These are phyloP conservation scores for Claviceps sp. DNA, from an alignment of 2,329 filamentous ascomycete genomes.

Conservation along the genomic window DNA sequence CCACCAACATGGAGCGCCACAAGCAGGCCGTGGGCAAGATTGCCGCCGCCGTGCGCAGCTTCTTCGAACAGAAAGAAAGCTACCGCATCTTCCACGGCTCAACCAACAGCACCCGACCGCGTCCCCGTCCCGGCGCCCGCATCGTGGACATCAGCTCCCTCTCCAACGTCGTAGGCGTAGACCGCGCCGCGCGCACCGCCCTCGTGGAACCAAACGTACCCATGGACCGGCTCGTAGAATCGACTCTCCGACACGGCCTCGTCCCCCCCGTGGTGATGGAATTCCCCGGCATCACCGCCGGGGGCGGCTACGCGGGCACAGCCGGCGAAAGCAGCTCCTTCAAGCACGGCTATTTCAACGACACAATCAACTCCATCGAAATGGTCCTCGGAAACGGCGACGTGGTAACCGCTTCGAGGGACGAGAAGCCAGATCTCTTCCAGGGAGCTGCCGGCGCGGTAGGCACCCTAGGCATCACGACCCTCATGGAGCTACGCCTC, in stretches of 20 bases:
- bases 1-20: constrained; percentile 34
- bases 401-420: constrained; percentile 37
- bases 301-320: constrained; percentile 58
- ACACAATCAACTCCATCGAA: constrained; percentile 49
- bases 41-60: constrained; percentile 31
- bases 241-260: constrained; percentile 49
- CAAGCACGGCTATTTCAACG: constrained; percentile 58
- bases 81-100: constrained; percentile 69
- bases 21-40: constrained; percentile 32
- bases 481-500: constrained; percentile 50
- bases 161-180: constrained; percentile 48
- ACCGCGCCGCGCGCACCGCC: constrained; percentile 40
- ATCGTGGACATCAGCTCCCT: constrained; percentile 52
- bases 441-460: constrained; percentile 51
- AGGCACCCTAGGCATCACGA: constrained; percentile 55
- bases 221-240: constrained; percentile 57
- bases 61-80: constrained; percentile 35
- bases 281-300: constrained; percentile 62
- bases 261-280: constrained; percentile 64
- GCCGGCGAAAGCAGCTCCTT: constrained; percentile 60
- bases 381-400: constrained; percentile 57
- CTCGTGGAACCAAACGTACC: constrained; percentile 65
- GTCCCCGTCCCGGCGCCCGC: constrained; percentile 17
- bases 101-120: constrained; percentile 57
- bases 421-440: constrained; percentile 43